These are phyloP conservation scores for Staphylotrichum longicolle DNA, from an alignment of 495 filamentous ascomycete species.

Conservation along the genomic window DNA sequence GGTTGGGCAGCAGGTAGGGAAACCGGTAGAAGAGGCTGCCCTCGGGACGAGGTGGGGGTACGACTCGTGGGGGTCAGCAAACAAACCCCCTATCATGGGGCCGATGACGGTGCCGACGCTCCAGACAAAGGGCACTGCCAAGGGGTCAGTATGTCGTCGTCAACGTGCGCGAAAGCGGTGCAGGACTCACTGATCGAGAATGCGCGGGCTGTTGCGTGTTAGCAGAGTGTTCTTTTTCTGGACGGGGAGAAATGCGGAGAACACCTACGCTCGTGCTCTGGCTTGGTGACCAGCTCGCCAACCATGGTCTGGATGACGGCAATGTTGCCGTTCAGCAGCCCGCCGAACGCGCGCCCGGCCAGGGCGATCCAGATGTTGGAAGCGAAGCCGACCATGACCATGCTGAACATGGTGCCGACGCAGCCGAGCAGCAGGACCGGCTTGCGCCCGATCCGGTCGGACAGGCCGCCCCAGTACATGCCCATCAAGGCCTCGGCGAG, in stretches of 20 bases:
- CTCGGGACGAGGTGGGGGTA: slow-evolving; percentile 63
- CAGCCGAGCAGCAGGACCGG: slow-evolving; percentile 78
- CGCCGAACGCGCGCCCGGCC: slow-evolving; percentile 69
- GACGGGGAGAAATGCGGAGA: neutral
- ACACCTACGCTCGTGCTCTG: slow-evolving; percentile 76
- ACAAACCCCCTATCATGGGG: slow-evolving; percentile 74
- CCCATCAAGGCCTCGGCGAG: slow-evolving; percentile 77
- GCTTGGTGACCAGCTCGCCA: slow-evolving; percentile 72
- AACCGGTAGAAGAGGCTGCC: slow-evolving; percentile 67
- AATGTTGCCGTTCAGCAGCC: slow-evolving; percentile 82
- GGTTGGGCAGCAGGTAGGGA: slow-evolving; percentile 79
- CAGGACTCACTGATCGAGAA: slow-evolving; percentile 58
- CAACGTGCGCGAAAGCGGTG: neutral
- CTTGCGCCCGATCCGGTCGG: slow-evolving; percentile 80
- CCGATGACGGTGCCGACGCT: slow-evolving; percentile 81
- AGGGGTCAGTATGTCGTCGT: slow-evolving; percentile 9
- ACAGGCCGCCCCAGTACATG: slow-evolving; percentile 81
- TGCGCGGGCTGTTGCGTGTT: slow-evolving; percentile 59
- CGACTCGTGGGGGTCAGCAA: slow-evolving; percentile 67
- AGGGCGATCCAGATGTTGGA: slow-evolving; percentile 77
- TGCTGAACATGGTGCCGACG: slow-evolving; percentile 72
- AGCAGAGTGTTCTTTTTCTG: slow-evolving; percentile 16
- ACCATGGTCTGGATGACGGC: slow-evolving; percentile 94
- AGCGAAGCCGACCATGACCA: slow-evolving; percentile 80
- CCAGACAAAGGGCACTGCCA: slow-evolving; percentile 76